Conservation (phyloP, 495 filamentous ascomycete species). For the Penicillium ochrochloron region DNA sequence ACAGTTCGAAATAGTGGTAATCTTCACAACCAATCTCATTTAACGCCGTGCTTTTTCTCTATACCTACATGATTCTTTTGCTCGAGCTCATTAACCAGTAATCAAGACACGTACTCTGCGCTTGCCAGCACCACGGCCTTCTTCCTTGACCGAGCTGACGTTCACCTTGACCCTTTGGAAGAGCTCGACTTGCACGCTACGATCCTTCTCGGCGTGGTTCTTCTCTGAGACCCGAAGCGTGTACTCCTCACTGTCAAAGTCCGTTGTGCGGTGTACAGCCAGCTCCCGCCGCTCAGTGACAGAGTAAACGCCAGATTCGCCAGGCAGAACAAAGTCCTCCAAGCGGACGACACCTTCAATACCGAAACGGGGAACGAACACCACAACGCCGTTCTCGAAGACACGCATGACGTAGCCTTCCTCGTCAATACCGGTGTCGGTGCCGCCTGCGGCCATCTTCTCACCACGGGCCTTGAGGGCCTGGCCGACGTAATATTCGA, state of each 20-base stretch:
- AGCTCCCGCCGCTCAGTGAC: slow-evolving; percentile 46
- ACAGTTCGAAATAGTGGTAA: neutral
- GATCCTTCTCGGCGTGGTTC: slow-evolving; percentile 52
- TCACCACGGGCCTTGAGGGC: slow-evolving; percentile 82
- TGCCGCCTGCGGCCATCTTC: slow-evolving; percentile 44
- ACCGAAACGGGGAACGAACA: slow-evolving; percentile 93
- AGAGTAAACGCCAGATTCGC: slow-evolving; percentile 53
- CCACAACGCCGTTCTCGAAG: slow-evolving; percentile 94
- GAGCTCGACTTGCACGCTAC: slow-evolving; percentile 68
- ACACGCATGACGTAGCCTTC: slow-evolving; percentile 96
- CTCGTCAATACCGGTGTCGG: slow-evolving; percentile 63
- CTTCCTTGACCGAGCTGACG: slow-evolving; percentile 90
- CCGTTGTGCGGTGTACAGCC: slow-evolving; percentile 59
- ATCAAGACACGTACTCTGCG: slow-evolving; percentile 61
- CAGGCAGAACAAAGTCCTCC: slow-evolving; percentile 75
- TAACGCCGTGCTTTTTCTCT: slow-evolving; percentile 21
- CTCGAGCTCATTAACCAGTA: slow-evolving; percentile 19
- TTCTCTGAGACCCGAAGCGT: slow-evolving; percentile 60
- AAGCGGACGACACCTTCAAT: slow-evolving; percentile 90
- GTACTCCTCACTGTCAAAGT: slow-evolving; percentile 85
- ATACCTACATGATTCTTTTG: slow-evolving; percentile 24
- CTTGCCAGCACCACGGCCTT: slow-evolving; percentile 81
- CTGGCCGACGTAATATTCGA: slow-evolving; percentile 97
- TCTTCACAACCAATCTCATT: slow-evolving; percentile 9
- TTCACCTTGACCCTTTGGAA: slow-evolving; percentile 89